A percentile compares a stretch with the other conserved stretches of the same genome.
These are phyloP conservation scores for Luzula sylvatica DNA, from an alignment of 176 grass and related monocot species.

Conservation along the genomic window DNA sequence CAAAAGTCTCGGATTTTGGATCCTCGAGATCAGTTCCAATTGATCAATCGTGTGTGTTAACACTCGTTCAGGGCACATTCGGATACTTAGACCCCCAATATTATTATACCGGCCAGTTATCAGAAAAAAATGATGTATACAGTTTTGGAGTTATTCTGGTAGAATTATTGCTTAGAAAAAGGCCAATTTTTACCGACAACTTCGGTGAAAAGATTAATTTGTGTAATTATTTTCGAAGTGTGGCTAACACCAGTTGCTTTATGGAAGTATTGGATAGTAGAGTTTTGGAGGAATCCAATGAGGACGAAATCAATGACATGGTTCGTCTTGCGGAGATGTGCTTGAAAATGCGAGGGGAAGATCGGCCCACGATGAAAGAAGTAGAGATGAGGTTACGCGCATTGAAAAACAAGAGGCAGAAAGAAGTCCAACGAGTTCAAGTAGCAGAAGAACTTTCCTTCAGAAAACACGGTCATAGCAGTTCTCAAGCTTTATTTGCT, in stretches of 20 bases:
- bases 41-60: slow-evolving; percentile 40
- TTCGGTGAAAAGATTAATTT: slow-evolving; percentile 23
- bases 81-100: slow-evolving; percentile 47
- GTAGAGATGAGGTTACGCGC: slow-evolving; percentile 37
- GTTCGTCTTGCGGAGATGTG: slow-evolving; percentile 19
- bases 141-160: slow-evolving; percentile 51
- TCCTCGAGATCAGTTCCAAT: slow-evolving; percentile 36
- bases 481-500: too few species aligned
- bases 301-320: slow-evolving; percentile 22
- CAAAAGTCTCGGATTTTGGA: slow-evolving; percentile 31
- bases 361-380: slow-evolving; percentile 37
- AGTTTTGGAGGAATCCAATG: slow-evolving; percentile 19
- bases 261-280: slow-evolving; percentile 17
- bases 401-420: slow-evolving; percentile 10
- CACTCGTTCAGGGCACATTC: slow-evolving; percentile 42
- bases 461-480: too few species aligned
- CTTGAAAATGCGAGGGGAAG: slow-evolving; percentile 21
- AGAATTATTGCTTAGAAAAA: slow-evolving; percentile 28
- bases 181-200: slow-evolving; percentile 30
- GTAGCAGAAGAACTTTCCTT: not conserved
- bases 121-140: slow-evolving; percentile 46
- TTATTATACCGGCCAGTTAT: slow-evolving; percentile 28
- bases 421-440: not conserved
- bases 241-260: not conserved
- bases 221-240: slow-evolving; percentile 22